phyloP scores from a whole-genome alignment of 2,329 filamentous ascomycete species.

The Penicillium sp. region DNA sequence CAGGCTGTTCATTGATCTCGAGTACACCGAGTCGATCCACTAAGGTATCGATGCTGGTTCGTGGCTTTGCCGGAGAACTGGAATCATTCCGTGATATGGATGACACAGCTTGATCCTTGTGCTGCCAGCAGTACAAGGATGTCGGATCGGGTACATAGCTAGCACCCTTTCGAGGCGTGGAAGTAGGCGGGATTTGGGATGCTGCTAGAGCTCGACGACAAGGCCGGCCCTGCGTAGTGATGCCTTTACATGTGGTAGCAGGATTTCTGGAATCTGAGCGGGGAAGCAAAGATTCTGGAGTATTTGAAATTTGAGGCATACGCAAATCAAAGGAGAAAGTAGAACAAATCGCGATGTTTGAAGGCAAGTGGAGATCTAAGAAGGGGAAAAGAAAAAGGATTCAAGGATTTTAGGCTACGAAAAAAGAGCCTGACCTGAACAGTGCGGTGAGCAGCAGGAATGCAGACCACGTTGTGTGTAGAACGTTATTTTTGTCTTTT shows the following conservation, averaged over 20 bases:
- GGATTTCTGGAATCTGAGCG: constrained; percentile 83
- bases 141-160: constrained; percentile 25
- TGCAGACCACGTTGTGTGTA: background rate
- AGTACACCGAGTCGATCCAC: constrained; percentile 72
- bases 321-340: background rate
- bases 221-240: constrained; percentile 75
- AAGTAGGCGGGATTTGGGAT: constrained; percentile 30
- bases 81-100: constrained; percentile 13
- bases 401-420: background rate
- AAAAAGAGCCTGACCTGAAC: background rate
- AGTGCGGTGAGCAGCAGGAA: constrained; percentile 11
- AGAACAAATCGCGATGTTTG: background rate
- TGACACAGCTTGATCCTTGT: constrained; percentile 72
- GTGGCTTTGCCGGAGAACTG: constrained; percentile 52
- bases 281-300: constrained; percentile 72
- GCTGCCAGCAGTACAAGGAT: constrained; percentile 82
- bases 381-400: background rate
- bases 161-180: constrained; percentile 23
- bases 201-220: constrained; percentile 69
- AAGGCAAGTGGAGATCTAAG: background rate
- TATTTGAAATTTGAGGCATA: constrained; percentile 66
- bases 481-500: constrained; percentile 5
- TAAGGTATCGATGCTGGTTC: constrained; percentile 81
- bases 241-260: constrained; percentile 77
- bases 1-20: constrained; percentile 50